Base-by-base conservation (phyloP, 2,329 filamentous ascomycete genomes). In the Zalaria sp. region DNA sequence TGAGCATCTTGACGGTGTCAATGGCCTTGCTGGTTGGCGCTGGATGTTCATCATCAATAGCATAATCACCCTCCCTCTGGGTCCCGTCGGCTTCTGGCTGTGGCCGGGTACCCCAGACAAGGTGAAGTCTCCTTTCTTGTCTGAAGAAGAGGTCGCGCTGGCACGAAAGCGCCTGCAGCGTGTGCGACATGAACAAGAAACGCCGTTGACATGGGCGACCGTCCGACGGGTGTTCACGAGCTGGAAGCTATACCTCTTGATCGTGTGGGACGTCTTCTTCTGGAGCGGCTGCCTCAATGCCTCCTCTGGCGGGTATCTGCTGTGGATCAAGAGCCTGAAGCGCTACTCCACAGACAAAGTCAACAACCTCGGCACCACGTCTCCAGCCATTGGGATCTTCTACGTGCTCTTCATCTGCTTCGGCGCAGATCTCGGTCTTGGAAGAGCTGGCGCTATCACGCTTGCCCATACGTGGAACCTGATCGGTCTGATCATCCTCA, bases 41-140 rank as follows among this genome's bases (percentile, higher is more conserved):
- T 76, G 71, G 72, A 71, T 75, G 62, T 75, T 73, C 49, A 53
- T 77, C 1, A 65, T 77, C 31, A 73, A 77, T 47, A 73, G 71
- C 0, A 45, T 68, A 3, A 63, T 77, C 34, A 76, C 71, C 0
- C 51, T 73, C 1, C 35, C 57, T 1, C 62, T 78, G n/a, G 73
- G 73, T 1, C 35, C 77, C 1, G 54, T 68, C 5, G 66, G 71
- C 0, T 74, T 66, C 47, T 62, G 68, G 3, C 59, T 74, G 11
- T 75, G 78, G 68, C 73, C 74, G 3, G 54, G 57, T 1, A 56
- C 45, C 3, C 50, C 46, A n/a, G 44, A 47, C 11, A 50, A 66
- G 42, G 71, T 71, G 0, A 75, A 73, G 47, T 60, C 53, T 11
- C 52, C 65, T 5, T 53, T 75, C 5, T 50, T 76, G 4, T 66